Conservation (phyloP, 2,329 filamentous ascomycete genomes). For the Aspergillus udagawae region DNA sequence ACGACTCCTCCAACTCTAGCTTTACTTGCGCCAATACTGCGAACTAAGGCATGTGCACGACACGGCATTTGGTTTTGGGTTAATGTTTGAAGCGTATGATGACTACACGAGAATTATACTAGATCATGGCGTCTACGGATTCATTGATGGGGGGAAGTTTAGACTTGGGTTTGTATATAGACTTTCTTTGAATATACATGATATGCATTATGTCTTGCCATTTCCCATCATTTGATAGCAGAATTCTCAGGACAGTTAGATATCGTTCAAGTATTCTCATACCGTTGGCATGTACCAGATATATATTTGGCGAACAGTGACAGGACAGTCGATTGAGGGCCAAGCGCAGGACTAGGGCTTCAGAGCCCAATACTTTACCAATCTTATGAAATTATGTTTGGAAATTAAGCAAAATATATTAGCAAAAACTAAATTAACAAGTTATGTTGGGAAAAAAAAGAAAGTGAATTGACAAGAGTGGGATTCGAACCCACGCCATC, state of each 20-base stretch:
- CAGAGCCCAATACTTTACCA: too few relatives aligned
- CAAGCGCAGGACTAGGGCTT: too few relatives aligned
- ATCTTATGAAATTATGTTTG: too few relatives aligned
- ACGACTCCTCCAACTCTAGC: conserved; percentile 29
- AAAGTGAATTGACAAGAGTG: conserved; percentile 3
- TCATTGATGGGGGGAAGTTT: neutral
- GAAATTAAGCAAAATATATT: too few relatives aligned
- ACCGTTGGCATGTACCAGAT: too few relatives aligned
- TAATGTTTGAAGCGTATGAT: neutral
- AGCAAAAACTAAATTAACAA: too few relatives aligned
- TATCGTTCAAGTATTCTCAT: too few relatives aligned
- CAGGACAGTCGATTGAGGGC: too few relatives aligned
- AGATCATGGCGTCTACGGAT: neutral
- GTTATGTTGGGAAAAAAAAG: neutral
- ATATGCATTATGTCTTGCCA: too few relatives aligned
- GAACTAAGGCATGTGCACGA: neutral
- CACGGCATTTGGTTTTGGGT: neutral
- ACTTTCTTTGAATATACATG: neutral
- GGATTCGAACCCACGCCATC: conserved; percentile 7
- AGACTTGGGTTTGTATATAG: neutral
- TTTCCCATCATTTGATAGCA: too few relatives aligned
- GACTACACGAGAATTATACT: neutral
- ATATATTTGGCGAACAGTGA: too few relatives aligned
- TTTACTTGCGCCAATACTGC: conserved; percentile 39
- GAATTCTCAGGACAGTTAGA: too few relatives aligned